Evolutionary conservation across 176 grass and related monocot species (phyloP).

Genomic region (Phoenix roebelenii): DNA sequence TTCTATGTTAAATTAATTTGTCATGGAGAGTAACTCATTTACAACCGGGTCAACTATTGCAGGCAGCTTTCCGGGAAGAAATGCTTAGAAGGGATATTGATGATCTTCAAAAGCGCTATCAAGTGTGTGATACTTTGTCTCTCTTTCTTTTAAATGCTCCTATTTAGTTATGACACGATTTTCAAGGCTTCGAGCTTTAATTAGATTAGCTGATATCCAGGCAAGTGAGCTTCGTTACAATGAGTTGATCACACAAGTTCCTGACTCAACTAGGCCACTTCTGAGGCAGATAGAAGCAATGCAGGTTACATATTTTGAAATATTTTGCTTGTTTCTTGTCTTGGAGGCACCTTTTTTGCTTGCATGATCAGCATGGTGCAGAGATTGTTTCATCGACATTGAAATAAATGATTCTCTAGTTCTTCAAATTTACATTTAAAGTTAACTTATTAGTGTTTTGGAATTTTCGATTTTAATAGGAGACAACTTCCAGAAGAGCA

Average conservation of each 20-base stretch:
- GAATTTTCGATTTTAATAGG: constrained; percentile 41
- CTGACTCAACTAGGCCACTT: constrained; percentile 87
- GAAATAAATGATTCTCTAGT: too few relatives aligned
- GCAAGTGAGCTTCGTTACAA: constrained; percentile 91
- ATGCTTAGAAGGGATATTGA: constrained; percentile 80
- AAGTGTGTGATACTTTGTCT: constrained; percentile 43
- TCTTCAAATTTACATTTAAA: too few relatives aligned
- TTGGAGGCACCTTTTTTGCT: too few relatives aligned
- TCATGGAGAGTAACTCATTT: constrained; percentile 1
- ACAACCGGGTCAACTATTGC: background rate
- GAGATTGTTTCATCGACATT: too few relatives aligned
- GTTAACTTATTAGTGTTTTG: background rate
- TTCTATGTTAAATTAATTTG: too few relatives aligned
- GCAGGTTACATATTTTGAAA: constrained; percentile 48
- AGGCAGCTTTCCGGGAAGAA: constrained; percentile 94
- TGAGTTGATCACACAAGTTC: constrained; percentile 95
- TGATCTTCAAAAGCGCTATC: constrained; percentile 93
- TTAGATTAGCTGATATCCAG: constrained; percentile 33
- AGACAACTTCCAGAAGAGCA: constrained; percentile 70
- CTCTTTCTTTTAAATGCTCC: too few relatives aligned
- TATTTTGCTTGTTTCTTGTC: background rate
- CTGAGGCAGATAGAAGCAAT: constrained; percentile 98
- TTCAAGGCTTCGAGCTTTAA: constrained; percentile 1
- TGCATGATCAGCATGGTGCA: too few relatives aligned
- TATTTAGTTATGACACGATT: background rate